Percentiles rank a stretch among this genome's conserved stretches.
Conservation (phyloP, 345 rosid species). For the Citrus unshiu region DNA sequence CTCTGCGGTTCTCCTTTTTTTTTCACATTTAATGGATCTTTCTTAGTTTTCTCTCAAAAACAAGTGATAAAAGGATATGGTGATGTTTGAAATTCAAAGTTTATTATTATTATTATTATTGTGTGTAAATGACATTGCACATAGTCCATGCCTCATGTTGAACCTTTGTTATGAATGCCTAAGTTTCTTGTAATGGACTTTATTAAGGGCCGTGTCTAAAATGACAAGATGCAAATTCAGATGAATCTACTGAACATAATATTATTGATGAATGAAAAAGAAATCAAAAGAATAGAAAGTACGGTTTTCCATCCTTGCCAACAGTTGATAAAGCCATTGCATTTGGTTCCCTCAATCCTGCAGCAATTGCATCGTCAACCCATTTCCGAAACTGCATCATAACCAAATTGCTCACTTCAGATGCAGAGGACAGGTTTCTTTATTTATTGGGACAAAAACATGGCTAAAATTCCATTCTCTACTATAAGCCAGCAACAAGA, state of each 20-base stretch:
- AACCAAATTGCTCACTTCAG: background rate
- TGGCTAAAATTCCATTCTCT: background rate
- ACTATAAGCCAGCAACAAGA: background rate
- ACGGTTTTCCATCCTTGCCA: conserved; percentile 72
- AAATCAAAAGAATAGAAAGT: conserved; percentile 19
- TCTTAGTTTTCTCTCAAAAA: background rate
- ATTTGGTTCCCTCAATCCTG: conserved; percentile 79
- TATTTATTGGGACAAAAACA: conserved; percentile 1
- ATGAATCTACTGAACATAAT: background rate
- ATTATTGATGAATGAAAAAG: background rate
- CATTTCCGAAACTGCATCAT: conserved; percentile 68
- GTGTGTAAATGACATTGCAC: background rate
- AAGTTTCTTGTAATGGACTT: background rate
- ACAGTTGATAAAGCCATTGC: conserved; percentile 86
- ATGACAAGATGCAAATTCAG: background rate
- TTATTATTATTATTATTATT: background rate
- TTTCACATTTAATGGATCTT: background rate
- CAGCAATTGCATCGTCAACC: conserved; percentile 85
- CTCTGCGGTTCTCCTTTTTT: background rate
- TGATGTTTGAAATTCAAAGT: background rate
- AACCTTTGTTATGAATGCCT: background rate
- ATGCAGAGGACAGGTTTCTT: background rate
- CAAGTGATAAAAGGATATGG: background rate
- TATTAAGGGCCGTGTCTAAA: background rate
- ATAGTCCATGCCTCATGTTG: background rate